Evolutionary conservation across 2,329 filamentous ascomycete genomes (phyloP), one percentile per base, ranked within the genome.

Genomic region (Microsporum ferrugineum): DNA sequence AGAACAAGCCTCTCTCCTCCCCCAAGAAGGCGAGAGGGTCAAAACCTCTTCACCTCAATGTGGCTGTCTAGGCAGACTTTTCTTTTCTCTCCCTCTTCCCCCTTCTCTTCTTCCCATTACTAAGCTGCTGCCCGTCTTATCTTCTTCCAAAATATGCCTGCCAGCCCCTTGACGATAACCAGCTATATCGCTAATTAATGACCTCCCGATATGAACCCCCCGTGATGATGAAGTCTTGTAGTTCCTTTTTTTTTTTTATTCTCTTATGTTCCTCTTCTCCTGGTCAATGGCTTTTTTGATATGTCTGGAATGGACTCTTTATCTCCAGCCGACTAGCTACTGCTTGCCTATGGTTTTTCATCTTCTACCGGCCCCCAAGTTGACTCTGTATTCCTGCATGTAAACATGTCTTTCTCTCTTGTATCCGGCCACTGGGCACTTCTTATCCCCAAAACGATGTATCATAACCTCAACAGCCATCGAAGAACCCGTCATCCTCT

Each of bases 41-140:
- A 65, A 76, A 77, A 36, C 73, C 74, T 60, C 76, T 84, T 69
- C 83, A 82, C 60, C 71, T 85, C 58, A 82, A 83, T 57, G 84
- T 84, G 4, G 29, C 49, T 17, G 43, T 47, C 43, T 47, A 47
- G 8, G 4, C 43, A 10, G n/a, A 5, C 7, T 12, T 33, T 8
- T 34, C 23, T 38, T 57, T 43, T 57, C 17, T 57, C 29, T 4
- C 39, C 12, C 23, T 8, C 43, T 47, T n/a, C 14, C 43, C 23
- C 39, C 12, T 43, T 43, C 39, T 17, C n/a, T 43, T 10, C 27
- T 53, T n/a, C 39, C 17, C 10, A 53, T 53, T 31, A 53, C 49
- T 53, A 53, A 53, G 49, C 49, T 27, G 6, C 29, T 27, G 23
- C 23, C 8, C n/a, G 1, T 57, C 39, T 31, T 39, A 17, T 41